Evolutionary conservation across 2,329 filamentous ascomycete genomes (phyloP).

Genomic region (Ophiocordyceps camponoti-leonardi): DNA sequence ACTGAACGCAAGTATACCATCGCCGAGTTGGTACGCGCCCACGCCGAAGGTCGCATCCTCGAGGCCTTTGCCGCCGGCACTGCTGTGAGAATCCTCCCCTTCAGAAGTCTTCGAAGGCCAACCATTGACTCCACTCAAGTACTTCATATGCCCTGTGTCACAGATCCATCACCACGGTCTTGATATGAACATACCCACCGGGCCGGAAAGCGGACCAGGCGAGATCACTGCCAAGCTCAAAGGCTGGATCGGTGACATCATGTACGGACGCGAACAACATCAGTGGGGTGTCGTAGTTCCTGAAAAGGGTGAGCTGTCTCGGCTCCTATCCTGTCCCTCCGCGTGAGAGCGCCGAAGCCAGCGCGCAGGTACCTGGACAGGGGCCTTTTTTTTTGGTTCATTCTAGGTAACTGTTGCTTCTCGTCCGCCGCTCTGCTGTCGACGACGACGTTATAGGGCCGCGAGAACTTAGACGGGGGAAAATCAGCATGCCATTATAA

Average conservation of each 20-base stretch:
- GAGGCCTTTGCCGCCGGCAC: conserved; percentile 82
- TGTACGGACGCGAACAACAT: conserved; percentile 54
- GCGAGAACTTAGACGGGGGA: background rate
- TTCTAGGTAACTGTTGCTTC: background rate
- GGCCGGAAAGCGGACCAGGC: conserved; percentile 28
- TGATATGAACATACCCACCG: conserved; percentile 46
- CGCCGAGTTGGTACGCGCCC: conserved; percentile 54
- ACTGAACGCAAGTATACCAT: conserved; percentile 77
- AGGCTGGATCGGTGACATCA: conserved; percentile 52
- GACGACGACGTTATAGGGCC: background rate
- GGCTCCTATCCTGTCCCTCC: background rate
- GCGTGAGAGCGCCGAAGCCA: background rate
- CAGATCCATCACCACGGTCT: conserved; percentile 49
- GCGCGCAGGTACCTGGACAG: background rate
- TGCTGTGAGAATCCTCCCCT: conserved; percentile 37
- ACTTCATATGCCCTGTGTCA: conserved; percentile 53
- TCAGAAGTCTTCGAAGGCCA: background rate
- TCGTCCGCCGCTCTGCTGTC: background rate
- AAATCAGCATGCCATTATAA: background rate
- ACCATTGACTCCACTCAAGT: conserved; percentile 23
- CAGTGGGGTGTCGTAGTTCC: conserved; percentile 52
- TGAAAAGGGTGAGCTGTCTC: conserved; percentile 27
- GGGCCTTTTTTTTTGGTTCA: background rate
- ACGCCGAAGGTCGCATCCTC: conserved; percentile 56
- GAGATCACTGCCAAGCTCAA: conserved; percentile 46